Evolutionary conservation across 148 eudicot species (phyloP).

Genomic region (Vaccinium vitisidaea): DNA sequence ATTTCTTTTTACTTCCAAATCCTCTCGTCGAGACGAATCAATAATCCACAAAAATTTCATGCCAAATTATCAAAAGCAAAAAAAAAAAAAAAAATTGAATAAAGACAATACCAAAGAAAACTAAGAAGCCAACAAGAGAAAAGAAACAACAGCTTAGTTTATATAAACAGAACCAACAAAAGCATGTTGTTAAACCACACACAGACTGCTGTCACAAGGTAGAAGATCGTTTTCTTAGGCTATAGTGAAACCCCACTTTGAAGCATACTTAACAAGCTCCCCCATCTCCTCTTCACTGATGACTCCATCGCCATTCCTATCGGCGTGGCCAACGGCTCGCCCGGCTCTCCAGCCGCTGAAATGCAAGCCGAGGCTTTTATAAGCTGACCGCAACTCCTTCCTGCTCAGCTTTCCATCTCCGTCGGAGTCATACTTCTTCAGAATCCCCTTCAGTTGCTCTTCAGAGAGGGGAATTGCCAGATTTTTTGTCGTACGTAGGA

Average conservation of each 20-base stretch:
- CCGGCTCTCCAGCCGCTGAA: constrained; percentile 15
- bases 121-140: too few species aligned
- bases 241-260: constrained; percentile 12
- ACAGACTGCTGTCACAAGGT: too few species aligned
- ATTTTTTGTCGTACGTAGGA: background rate
- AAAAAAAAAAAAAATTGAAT: too few species aligned
- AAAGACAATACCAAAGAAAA: too few species aligned
- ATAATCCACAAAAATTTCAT: too few species aligned
- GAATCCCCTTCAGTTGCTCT: constrained; percentile 11
- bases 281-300: constrained; percentile 22
- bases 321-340: constrained; percentile 13
- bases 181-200: too few species aligned
- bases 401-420: constrained; percentile 22
- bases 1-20: too few species aligned
- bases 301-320: constrained; percentile 18
- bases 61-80: too few species aligned
- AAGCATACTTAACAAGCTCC: constrained; percentile 19
- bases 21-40: too few species aligned
- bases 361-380: constrained; percentile 3
- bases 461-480: background rate
- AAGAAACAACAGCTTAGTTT: too few species aligned
- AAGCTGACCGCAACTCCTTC: constrained; percentile 22
- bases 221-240: background rate
- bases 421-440: constrained; percentile 16
- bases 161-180: too few species aligned